Conservation (phyloP, 2,329 filamentous ascomycete species). For the Trichoderma aggressivum region DNA sequence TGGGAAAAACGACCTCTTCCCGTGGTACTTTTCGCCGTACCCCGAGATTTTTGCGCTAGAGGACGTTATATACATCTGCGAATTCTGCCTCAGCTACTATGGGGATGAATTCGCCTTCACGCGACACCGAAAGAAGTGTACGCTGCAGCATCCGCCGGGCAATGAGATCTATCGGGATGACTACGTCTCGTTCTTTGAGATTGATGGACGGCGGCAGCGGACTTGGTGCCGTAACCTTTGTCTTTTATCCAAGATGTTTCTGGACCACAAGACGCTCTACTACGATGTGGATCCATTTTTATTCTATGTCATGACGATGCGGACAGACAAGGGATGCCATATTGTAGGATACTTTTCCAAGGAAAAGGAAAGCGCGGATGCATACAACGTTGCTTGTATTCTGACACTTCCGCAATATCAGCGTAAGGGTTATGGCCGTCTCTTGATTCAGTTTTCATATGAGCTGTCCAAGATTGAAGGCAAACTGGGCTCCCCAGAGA, state of each 20-base stretch:
- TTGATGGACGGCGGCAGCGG: conserved; percentile 87
- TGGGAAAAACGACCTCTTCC: conserved; percentile 85
- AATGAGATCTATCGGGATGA: conserved; percentile 98
- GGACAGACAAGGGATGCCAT: conserved; percentile 85
- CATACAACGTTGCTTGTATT: conserved; percentile 98
- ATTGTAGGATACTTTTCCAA: conserved; percentile 99
- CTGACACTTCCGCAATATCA: conserved; percentile 95
- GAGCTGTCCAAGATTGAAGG: conserved; percentile 93
- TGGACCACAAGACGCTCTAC: conserved; percentile 97
- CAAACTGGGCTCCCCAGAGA: conserved; percentile 93
- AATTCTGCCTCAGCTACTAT: conserved; percentile 93
- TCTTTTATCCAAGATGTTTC: conserved; percentile 89
- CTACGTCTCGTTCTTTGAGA: conserved; percentile 93
- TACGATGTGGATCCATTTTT: conserved; percentile 99
- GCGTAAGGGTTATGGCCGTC: conserved; percentile 85
- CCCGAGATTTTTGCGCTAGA: conserved; percentile 83
- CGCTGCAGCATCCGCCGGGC: conserved; percentile 84
- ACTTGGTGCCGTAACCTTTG: conserved; percentile 98
- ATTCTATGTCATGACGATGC: conserved; percentile 95
- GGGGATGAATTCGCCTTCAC: conserved; percentile 77
- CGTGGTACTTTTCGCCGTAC: conserved; percentile 99
- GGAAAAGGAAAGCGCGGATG: conserved; percentile 94
- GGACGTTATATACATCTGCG: conserved; percentile 93
- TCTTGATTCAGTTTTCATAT: conserved; percentile 96
- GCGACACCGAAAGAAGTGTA: conserved; percentile 86